A percentile compares a stretch with the other conserved stretches of the same genome.
Evolutionary conservation across 768 basidiomycete species (phyloP).

Genomic region (Lentinula edodes): DNA sequence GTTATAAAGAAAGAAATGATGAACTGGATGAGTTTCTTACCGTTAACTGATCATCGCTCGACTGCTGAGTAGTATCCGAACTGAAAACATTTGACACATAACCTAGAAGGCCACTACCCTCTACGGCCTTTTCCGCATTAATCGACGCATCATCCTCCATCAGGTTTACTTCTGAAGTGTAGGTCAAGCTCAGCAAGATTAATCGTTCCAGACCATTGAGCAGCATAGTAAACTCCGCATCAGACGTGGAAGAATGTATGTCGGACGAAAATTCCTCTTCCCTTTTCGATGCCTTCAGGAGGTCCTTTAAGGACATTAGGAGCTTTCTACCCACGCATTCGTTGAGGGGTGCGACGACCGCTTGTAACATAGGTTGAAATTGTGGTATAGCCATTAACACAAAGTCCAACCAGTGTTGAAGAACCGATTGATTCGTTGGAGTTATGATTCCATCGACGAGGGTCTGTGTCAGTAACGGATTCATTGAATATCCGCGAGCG

Average conservation of each 20-base stretch:
- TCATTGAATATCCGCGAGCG: constrained; percentile 42
- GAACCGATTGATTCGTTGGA: constrained; percentile 65
- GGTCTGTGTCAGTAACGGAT: constrained; percentile 70
- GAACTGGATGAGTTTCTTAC: constrained; percentile 30
- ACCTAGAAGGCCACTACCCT: constrained; percentile 70
- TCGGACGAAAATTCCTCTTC: constrained; percentile 34
- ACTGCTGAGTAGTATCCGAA: constrained; percentile 47
- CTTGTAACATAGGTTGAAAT: constrained; percentile 66
- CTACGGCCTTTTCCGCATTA: constrained; percentile 47
- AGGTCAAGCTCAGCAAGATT: constrained; percentile 65
- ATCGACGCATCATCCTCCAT: constrained; percentile 51
- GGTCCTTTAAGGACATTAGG: constrained; percentile 47
- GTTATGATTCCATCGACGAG: constrained; percentile 75
- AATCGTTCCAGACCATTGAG: constrained; percentile 82
- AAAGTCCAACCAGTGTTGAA: constrained; percentile 98
- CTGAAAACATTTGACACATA: constrained; percentile 91
- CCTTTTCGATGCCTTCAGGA: constrained; percentile 36
- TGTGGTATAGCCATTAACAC: constrained; percentile 86
- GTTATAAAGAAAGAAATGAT: not conserved
- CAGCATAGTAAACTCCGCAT: constrained; percentile 81
- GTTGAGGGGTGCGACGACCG: constrained; percentile 65
- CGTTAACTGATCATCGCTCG: constrained; percentile 49
- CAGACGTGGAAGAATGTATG: constrained; percentile 50
- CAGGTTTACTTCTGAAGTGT: constrained; percentile 40
- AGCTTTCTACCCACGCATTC: constrained; percentile 78